Conservation (phyloP, 805 yeast species). For the Hanseniaspora hatyaiensis region DNA sequence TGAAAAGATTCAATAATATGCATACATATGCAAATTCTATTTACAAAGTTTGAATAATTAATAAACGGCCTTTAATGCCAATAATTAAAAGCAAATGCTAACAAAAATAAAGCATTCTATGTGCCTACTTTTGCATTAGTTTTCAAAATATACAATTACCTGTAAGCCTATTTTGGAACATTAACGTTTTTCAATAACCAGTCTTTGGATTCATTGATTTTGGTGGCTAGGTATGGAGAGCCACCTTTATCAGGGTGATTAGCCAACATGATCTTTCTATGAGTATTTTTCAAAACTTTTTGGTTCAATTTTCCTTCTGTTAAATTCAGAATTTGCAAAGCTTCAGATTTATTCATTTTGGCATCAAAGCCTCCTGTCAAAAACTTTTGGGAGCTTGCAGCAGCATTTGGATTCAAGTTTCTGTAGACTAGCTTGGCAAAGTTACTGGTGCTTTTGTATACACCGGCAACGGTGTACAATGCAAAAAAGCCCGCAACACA, state of each 20-base stretch:
- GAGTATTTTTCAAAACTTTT: conserved; percentile 63
- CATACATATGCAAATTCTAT: too few relatives aligned
- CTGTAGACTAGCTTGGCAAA: conserved; percentile 17
- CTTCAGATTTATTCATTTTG: conserved; percentile 86
- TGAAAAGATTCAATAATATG: too few relatives aligned
- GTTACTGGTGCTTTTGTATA: conserved; percentile 38
- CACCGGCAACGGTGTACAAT: conserved; percentile 54
- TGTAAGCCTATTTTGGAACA: conserved; percentile 9
- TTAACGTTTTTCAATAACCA: conserved; percentile 27
- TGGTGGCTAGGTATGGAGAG: conserved; percentile 75
- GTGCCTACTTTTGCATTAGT: too few relatives aligned
- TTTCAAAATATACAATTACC: too few relatives aligned
- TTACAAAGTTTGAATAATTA: not conserved
- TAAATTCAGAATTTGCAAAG: conserved; percentile 68
- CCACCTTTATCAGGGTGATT: conserved; percentile 96
- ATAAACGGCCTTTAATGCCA: too few relatives aligned
- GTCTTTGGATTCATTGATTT: conserved; percentile 84
- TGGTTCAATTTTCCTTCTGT: conserved; percentile 53
- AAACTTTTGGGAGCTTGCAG: conserved; percentile 45
- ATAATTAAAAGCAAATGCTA: too few relatives aligned
- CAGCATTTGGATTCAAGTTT: conserved; percentile 34
- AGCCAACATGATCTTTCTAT: conserved; percentile 70
- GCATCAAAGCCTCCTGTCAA: conserved; percentile 80
- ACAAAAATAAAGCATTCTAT: too few relatives aligned
- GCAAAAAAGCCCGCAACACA: conserved; percentile 58